A percentile compares a stretch with the other conserved stretches of the same genome.
Conservation (phyloP, 139 green algal species). For the Chlamydomonas incerta region DNA sequence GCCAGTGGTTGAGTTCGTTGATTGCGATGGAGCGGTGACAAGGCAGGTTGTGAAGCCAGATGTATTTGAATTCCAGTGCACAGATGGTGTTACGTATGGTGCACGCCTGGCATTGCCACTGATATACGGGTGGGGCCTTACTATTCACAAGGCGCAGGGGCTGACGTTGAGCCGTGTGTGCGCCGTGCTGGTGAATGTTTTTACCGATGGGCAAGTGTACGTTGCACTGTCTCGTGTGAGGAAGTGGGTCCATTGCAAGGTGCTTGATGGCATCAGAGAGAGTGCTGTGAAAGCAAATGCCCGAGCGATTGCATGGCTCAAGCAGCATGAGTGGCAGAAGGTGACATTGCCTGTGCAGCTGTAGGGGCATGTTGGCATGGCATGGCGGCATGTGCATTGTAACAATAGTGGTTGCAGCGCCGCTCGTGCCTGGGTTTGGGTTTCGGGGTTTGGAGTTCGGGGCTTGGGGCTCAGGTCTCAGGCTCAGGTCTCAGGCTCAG, state of each 20-base stretch:
- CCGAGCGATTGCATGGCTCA: no score
- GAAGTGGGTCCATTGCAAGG: background rate
- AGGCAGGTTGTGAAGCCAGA: background rate
- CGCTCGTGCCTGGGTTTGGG: no score
- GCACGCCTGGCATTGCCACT: background rate
- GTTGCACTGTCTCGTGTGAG: background rate
- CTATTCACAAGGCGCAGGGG: background rate
- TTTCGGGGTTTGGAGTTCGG: no score
- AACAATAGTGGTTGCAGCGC: no score
- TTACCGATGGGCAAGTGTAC: background rate
- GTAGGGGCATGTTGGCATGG: no score
- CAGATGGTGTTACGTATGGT: background rate
- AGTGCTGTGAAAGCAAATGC: no score
- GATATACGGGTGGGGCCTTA: background rate
- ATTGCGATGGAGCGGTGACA: background rate
- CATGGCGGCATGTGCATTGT: no score
- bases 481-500: no score
- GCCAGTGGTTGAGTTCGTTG: background rate
- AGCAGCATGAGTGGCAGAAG: no score
- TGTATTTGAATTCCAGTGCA: background rate
- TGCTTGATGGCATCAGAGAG: background rate
- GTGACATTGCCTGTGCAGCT: no score
- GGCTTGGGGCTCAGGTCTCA: no score
- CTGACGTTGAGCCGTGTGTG: background rate
- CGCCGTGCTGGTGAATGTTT: background rate